Percentiles rank a stretch among this genome's conserved stretches.
These are phyloP conservation scores for Cryptosporidium baileyi DNA, from an alignment of 169 alveolate genomes.

Conservation along the genomic window DNA sequence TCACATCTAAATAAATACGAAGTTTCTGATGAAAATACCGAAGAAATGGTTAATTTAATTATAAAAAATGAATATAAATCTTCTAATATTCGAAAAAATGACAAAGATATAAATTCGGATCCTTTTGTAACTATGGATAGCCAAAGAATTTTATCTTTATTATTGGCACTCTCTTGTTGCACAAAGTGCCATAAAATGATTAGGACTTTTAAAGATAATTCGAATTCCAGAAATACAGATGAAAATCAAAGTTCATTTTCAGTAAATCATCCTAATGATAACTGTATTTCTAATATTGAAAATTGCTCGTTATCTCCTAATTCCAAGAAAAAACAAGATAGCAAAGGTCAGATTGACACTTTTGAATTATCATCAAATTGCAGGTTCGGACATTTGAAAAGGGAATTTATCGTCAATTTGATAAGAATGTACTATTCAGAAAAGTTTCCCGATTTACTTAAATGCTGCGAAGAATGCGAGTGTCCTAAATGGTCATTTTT, in stretches of 20 bases:
- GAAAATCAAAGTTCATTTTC: too few relatives aligned
- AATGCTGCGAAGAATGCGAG: constrained; percentile 1
- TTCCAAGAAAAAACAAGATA: too few relatives aligned
- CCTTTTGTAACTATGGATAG: too few relatives aligned
- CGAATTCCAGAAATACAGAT: too few relatives aligned
- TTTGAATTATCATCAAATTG: too few relatives aligned
- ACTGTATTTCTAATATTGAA: constrained; percentile 18
- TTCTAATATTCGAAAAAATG: not conserved
- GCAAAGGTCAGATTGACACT: too few relatives aligned
- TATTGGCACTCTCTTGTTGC: not conserved
- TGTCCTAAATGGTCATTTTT: constrained; percentile 47
- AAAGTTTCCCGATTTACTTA: not conserved
- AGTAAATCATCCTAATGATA: not conserved
- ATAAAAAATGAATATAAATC: not conserved
- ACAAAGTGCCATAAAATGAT: not conserved
- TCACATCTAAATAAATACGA: not conserved
- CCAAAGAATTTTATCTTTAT: not conserved
- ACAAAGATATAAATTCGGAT: not conserved
- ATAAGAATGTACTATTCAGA: not conserved
- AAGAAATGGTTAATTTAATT: not conserved
- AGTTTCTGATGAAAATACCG: not conserved
- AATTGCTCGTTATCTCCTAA: not conserved
- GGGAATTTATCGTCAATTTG: not conserved
- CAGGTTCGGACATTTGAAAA: too few relatives aligned
- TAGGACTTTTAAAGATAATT: too few relatives aligned